These are phyloP conservation scores for Diaporthe citrichinensis DNA, from an alignment of 2,329 filamentous ascomycete species.

Conservation along the genomic window DNA sequence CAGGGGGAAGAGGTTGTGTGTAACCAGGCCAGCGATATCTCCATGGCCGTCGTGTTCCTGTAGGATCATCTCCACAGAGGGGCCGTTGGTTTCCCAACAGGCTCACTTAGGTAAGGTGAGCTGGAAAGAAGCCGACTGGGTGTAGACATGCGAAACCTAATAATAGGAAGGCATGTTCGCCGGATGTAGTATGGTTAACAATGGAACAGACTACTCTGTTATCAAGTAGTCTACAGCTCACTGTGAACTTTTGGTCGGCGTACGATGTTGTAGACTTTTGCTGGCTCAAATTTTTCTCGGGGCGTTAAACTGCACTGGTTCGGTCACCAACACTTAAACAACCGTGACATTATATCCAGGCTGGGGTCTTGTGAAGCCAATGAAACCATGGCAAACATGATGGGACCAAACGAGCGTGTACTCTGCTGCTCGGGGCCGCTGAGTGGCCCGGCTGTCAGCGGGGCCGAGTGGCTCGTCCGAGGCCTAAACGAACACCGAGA, in stretches of 20 bases:
- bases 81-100: too few relatives aligned
- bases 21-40: not conserved
- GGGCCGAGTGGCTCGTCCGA: conserved; percentile 15
- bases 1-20: not conserved
- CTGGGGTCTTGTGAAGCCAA: not conserved
- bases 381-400: not conserved
- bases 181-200: not conserved
- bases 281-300: not conserved
- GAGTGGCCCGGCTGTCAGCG: conserved; percentile 26
- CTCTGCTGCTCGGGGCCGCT: conserved; percentile 10
- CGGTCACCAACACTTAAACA: not conserved
- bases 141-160: not conserved
- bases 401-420: not conserved
- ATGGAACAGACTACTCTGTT: not conserved
- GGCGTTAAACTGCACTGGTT: not conserved
- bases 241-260: not conserved
- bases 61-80: not conserved
- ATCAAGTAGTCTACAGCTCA: not conserved
- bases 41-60: not conserved
- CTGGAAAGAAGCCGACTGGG: conserved; percentile 7
- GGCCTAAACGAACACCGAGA: conserved; percentile 9
- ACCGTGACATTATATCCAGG: not conserved
- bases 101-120: not conserved
- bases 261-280: not conserved
- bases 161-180: not conserved